Base-by-base conservation (phyloP, 768 basidiomycete species). In the Tephrocybe sp. region DNA sequence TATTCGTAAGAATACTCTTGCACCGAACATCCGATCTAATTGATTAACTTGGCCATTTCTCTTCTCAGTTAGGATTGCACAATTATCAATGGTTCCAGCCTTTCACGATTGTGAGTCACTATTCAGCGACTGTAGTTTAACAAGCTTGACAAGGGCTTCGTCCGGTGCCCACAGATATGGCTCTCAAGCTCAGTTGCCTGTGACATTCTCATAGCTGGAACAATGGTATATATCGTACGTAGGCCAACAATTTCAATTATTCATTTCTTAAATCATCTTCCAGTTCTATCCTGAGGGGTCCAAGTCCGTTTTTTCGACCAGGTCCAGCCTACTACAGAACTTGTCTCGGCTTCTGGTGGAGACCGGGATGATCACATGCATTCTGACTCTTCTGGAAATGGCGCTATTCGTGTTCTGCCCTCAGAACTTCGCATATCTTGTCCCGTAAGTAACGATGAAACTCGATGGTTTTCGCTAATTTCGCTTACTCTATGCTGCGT, bases 181-280 rank as follows among this genome's bases (percentile, higher is more conserved):
- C 51, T 68, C 9, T 53, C 55, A 1, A 53, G 57, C 5, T 63
- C 62, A 37, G 52, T 57, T 39, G 47, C 61, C 16, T 56, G 58
- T 11, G 60, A 65, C 44, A 32, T 64, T 3, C 43, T 66, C 13
- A 62, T 68, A 24, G 57, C 65, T 2, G 54, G 32, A 4, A 54
- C 59, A 24, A 62, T 66, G 57, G 43, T 63, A 24, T 54, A 48
- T 38, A 60, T 64, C 31, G 67, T 66, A 28, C 34, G 64, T 49
- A 3, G 6, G n/a, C 25, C 4, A 9, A 22, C 15, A 25, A 39
- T 18, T 18, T 26, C 21, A 13, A 18, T 21, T 19, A 5, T 18
- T 15, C 8, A 7, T 27, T 37, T 11, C 27, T 45, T 15, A 36
- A 25, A 3, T 35, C n/a, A 9, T 3, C 12, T 41, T 42, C 12